Base-by-base conservation (phyloP, 2,329 filamentous ascomycete genomes). In the Emmonsiellopsis sp. region DNA sequence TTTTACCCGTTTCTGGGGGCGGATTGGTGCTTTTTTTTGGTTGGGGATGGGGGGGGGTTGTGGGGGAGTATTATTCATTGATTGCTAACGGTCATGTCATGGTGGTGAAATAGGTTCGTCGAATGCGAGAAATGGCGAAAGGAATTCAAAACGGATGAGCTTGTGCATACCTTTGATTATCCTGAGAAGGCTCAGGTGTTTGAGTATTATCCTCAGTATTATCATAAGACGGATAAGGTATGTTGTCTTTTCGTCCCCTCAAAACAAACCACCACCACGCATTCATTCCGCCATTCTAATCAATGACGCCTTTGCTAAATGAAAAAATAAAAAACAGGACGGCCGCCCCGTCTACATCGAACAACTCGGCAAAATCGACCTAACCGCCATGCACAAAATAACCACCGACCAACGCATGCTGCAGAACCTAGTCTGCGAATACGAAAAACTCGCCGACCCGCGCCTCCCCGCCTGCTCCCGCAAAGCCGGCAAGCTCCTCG, bases 331-430 rank as follows among this genome's bases (percentile, higher is more conserved):
- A 15, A 9, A 9, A 37, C 32, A 95, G 90, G 93, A 97, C 76
- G 93, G 93, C 63, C 87, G 93, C 62, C 93, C 93, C 51, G 83
- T 97, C 61, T 98, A 98, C 79, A 95, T 97, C 67, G 93, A 98
- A 75, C 86, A 93, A 70, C 81, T 96, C 54, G 93, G 93, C 71
- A 90, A 90, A 63, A 93, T 97, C 71, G 88, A 98, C 74, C 78
- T 98, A 61, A 83, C 74, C 52, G 85, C 85, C 68, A 90, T 97
- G 83, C 86, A 89, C 78, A 92, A 93, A 74, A 93, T 96, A 76
- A 96, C 91, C 58, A 87, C 86, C 46, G 80, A 82, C 65, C 89
- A 97, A 60, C 89, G 92, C 73, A 97, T 98, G 92, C 77, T 97
- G 57, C 84, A 88, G 72, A 97, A 97, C 78, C 84, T 98, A 43